Evolutionary conservation across 805 yeast genomes (phyloP).

Genomic region (Ascoidea rubescens): DNA sequence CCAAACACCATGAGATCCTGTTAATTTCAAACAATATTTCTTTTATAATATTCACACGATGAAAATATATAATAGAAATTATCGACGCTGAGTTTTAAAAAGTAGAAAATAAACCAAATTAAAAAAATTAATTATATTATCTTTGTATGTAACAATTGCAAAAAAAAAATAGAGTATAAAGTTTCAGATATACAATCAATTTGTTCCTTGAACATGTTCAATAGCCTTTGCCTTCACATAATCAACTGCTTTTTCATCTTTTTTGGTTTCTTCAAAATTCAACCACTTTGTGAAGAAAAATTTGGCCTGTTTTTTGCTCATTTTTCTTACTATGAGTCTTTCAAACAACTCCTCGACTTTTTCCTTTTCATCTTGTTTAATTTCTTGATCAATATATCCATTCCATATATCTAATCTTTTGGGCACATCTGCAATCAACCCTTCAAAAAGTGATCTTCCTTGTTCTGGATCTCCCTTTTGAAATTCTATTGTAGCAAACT

Average conservation of each 20-base stretch:
- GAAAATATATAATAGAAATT: constrained; percentile 29
- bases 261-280: constrained; percentile 53
- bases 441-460: constrained; percentile 91
- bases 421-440: constrained; percentile 77
- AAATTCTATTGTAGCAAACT: constrained; percentile 83
- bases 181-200: too few relatives aligned
- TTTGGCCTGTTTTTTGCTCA: constrained; percentile 81
- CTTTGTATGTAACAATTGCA: too few relatives aligned
- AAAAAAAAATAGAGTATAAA: too few relatives aligned
- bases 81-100: too few relatives aligned
- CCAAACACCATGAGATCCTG: constrained; percentile 99
- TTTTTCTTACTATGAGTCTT: constrained; percentile 51
- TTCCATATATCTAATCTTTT: constrained; percentile 92
- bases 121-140: too few relatives aligned
- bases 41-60: constrained; percentile 67
- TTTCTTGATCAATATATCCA: constrained; percentile 88
- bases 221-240: constrained; percentile 86
- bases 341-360: constrained; percentile 73
- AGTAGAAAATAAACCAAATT: too few relatives aligned
- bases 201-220: constrained; percentile 38
- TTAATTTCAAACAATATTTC: constrained; percentile 87
- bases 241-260: constrained; percentile 58
- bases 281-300: constrained; percentile 93
- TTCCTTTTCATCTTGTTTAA: constrained; percentile 50
- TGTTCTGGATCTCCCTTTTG: constrained; percentile 82